Conservation (phyloP, 177 flowering plant species). For the Telopea speciosissima region DNA sequence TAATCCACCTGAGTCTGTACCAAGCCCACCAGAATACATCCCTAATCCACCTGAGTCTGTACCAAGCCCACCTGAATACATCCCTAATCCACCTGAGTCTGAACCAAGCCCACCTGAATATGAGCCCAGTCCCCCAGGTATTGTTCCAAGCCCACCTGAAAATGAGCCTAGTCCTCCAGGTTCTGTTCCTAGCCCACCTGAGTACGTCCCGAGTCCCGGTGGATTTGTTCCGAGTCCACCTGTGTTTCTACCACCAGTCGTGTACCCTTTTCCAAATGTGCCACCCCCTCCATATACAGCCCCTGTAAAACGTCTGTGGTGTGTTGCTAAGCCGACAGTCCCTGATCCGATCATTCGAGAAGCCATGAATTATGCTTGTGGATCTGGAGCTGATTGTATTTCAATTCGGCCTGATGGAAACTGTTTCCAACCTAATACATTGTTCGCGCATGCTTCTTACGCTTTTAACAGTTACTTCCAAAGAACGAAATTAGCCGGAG, state of each 20-base stretch:
- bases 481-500: conserved; percentile 67
- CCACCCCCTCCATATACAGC: conserved; percentile 47
- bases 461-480: conserved; percentile 97
- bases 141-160: conserved; percentile 24
- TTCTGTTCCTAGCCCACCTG: conserved; percentile 27
- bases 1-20: conserved; percentile 53
- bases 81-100: conserved; percentile 52
- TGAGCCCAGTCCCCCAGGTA: conserved; percentile 23
- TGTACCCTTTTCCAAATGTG: conserved; percentile 68
- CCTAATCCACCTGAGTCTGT: conserved; percentile 25
- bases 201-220: conserved; percentile 9
- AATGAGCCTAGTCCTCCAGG: conserved; percentile 27
- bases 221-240: conserved; percentile 41
- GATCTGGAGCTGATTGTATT: conserved; percentile 83
- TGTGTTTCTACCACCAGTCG: conserved; percentile 64
- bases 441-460: conserved; percentile 71
- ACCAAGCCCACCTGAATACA: conserved; percentile 27
- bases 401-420: conserved; percentile 62
- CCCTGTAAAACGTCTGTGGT: conserved; percentile 47
- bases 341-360: conserved; percentile 90
- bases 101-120: conserved; percentile 32
- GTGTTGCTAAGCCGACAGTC: conserved; percentile 88
- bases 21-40: conserved; percentile 27
- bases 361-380: conserved; percentile 95
- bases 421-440: conserved; percentile 63